Evolutionary conservation across 768 basidiomycete species (phyloP).

Genomic region (Phylloporus rhodoxanthus): DNA sequence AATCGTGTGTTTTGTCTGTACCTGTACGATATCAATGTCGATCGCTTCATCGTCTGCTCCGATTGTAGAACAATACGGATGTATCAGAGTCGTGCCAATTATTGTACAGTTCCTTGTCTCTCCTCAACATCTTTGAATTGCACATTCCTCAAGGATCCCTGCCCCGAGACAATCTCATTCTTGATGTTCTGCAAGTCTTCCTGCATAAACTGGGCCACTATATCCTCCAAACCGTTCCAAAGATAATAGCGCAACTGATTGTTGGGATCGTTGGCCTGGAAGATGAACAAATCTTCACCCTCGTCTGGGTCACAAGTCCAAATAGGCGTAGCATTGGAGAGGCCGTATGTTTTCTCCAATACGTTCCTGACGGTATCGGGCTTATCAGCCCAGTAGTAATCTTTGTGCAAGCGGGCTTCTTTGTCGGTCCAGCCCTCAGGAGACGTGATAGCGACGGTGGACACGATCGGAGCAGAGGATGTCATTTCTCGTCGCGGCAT

Average conservation of each 20-base stretch:
- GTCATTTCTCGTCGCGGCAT: neutral
- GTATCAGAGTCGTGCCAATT: neutral
- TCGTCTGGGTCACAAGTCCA: neutral
- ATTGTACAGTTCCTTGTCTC: neutral
- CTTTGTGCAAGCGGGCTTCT: too few relatives aligned
- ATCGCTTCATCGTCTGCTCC: neutral
- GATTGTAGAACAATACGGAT: too few relatives aligned
- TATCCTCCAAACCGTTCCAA: neutral
- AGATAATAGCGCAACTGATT: neutral
- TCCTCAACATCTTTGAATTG: neutral
- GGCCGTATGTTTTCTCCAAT: neutral
- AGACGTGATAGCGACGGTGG: too few relatives aligned
- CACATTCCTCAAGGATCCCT: neutral
- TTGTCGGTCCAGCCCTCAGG: too few relatives aligned
- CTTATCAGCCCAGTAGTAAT: slow-evolving; percentile 1
- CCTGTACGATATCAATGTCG: neutral
- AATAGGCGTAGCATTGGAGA: neutral
- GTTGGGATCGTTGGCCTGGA: neutral
- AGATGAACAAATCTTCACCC: slow-evolving; percentile 1
- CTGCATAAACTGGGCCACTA: neutral
- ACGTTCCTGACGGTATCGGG: neutral
- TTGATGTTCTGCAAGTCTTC: neutral
- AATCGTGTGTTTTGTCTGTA: neutral
- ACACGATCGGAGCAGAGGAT: neutral
- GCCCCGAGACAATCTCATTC: neutral